Evolutionary conservation across 176 grass and related monocot species (phyloP).

Genomic region (Ensete ventricosum): DNA sequence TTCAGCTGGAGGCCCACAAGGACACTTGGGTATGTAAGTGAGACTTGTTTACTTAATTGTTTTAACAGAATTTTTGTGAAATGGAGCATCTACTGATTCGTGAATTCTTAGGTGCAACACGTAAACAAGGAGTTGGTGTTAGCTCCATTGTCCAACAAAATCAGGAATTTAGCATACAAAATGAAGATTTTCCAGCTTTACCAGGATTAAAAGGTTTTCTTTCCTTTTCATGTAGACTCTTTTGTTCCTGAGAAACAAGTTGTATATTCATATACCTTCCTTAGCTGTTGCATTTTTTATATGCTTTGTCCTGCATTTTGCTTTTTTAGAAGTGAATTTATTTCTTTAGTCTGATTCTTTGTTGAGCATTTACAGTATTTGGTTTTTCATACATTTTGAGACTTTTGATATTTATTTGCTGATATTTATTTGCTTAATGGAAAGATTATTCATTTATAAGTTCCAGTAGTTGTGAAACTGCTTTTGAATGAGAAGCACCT

Average conservation of each 20-base stretch:
- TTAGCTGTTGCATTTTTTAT: not conserved
- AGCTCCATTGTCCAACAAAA: slow-evolving; percentile 28
- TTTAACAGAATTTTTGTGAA: not conserved
- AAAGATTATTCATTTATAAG: no score
- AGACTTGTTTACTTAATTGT: not conserved
- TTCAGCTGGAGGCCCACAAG: slow-evolving; percentile 85
- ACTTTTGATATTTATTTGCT: no score
- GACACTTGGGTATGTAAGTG: slow-evolving; percentile 74
- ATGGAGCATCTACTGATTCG: slow-evolving; percentile 8
- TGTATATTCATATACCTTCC: not conserved
- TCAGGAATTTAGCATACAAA: slow-evolving; percentile 35
- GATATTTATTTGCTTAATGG: no score
- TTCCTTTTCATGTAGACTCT: slow-evolving; percentile 7
- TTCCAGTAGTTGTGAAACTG: no score
- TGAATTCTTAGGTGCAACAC: slow-evolving; percentile 60
- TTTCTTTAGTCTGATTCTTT: not conserved
- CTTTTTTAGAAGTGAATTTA: not conserved
- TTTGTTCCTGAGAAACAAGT: not conserved
- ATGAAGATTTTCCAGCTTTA: slow-evolving; percentile 30
- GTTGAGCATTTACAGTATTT: not conserved
- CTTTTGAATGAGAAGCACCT: no score
- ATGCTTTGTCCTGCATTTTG: not conserved
- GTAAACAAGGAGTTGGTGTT: slow-evolving; percentile 73
- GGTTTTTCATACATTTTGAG: not conserved
- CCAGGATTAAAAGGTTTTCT: slow-evolving; percentile 26